Evolutionary conservation across 1,284 basidiomycete species (phyloP), one percentile per base, ranked within the genome.

Genomic region (Inonotus obliquus): DNA sequence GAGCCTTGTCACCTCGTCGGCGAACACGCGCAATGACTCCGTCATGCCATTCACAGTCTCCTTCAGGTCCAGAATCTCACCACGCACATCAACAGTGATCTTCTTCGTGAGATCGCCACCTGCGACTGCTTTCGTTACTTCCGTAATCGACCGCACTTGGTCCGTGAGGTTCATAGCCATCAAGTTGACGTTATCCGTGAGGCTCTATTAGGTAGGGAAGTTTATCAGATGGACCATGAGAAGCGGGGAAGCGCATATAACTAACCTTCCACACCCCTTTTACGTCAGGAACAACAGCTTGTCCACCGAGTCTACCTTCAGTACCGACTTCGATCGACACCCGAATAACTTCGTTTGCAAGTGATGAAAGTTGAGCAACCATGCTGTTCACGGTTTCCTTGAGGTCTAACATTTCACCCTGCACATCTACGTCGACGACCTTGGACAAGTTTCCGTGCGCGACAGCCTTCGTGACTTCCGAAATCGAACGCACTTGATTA

Each of bases 401-500:
- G 73, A 98, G 78, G 67, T 98, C 95, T 7, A 97, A 80, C 82
- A 99, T 98, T 78, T 98, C 96, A 63, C 96, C 96, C 72, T 96
- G 92, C 25, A 96, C 96, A 70, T 98, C 95, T 65, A 98, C 95
- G 65, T 94, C 89, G 74, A 98, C 94, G 48, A 89, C 88, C 74
- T 94, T 91, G 66, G 81, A 85, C 56, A 98, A 78, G 70, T 98
- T 94, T 59, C 97, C 97, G 64, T 89, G 81, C 1, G 97, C 96
- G 66, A 99, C 96, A 48, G 94, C 93, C 73, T 96, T 98, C 32
- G 97, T 99, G 52, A 99, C 96, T 70, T 93, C 87, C 1, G 96
- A 96, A 65, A 99, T 98, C 62, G 94, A 95, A 68, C 96, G 89
- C 67, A 98, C 96, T 83, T 99, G 96, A 69, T 96, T 91, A 1